Conservation (phyloP, 2,329 filamentous ascomycete species). For the Magnaporthiopsis incrustans region DNA sequence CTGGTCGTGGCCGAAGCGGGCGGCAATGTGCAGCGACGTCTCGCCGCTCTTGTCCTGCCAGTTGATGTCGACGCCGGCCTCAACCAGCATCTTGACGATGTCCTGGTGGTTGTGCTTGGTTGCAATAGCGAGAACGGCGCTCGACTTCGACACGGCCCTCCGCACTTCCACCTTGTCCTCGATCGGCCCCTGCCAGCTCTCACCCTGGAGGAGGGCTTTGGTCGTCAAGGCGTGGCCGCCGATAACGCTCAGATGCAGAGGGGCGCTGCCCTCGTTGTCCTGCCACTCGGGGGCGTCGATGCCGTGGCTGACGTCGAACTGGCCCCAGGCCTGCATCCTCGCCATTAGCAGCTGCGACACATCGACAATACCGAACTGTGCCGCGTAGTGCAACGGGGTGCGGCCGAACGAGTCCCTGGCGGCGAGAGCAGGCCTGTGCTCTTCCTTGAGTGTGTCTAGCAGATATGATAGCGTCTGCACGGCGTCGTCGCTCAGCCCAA, state of each 20-base stretch:
- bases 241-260: constrained; percentile 85
- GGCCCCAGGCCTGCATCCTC: constrained; percentile 80
- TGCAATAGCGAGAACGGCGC: constrained; percentile 78
- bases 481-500: constrained; percentile 64
- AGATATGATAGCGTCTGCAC: constrained; percentile 58
- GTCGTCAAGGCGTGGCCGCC: constrained; percentile 86
- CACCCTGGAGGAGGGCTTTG: constrained; percentile 68
- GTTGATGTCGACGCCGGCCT: constrained; percentile 87
- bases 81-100: constrained; percentile 81
- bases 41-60: constrained; percentile 87
- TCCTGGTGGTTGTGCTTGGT: constrained; percentile 78
- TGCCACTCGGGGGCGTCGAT: constrained; percentile 88
- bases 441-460: constrained; percentile 58
- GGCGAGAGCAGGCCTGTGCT: constrained; percentile 60
- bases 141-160: constrained; percentile 70
- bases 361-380: constrained; percentile 89
- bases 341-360: constrained; percentile 82
- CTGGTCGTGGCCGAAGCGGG: constrained; percentile 74
- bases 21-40: constrained; percentile 85
- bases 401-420: constrained; percentile 73
- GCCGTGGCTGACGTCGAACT: constrained; percentile 76
- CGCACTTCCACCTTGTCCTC: constrained; percentile 56
- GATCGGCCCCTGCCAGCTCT: constrained; percentile 62
- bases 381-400: constrained; percentile 84
- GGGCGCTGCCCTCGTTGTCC: constrained; percentile 83